phyloP scores from a whole-genome alignment of 805 yeast genomes.

The Yamadazyma scolyti region DNA sequence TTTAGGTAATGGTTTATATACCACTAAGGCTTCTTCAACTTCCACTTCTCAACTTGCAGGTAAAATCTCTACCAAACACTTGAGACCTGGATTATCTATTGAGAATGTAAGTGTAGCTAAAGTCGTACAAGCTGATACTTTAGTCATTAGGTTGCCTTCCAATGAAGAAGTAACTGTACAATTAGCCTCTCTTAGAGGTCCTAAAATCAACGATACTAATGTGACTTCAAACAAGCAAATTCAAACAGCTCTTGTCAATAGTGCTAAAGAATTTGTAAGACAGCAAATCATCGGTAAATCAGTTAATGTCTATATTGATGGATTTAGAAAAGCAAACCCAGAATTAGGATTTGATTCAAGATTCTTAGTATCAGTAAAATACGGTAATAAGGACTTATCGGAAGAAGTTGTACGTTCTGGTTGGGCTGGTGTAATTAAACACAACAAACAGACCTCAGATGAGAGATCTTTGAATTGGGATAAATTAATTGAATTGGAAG shows the following conservation, averaged over 20 bases:
- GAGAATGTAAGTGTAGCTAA: constrained; percentile 53
- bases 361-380: constrained; percentile 56
- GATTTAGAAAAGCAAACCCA: constrained; percentile 53
- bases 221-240: constrained; percentile 29
- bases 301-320: constrained; percentile 60
- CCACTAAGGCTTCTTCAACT: constrained; percentile 22
- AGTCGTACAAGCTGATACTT: constrained; percentile 67
- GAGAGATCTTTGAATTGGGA: constrained; percentile 80
- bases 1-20: constrained; percentile 50
- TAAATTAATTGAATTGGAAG: constrained; percentile 64
- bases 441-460: constrained; percentile 63
- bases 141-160: constrained; percentile 47
- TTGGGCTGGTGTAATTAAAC: constrained; percentile 72
- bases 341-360: constrained; percentile 62
- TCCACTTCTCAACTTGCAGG: constrained; percentile 14
- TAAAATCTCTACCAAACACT: constrained; percentile 13
- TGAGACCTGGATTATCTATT: constrained; percentile 46
- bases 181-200: constrained; percentile 72
- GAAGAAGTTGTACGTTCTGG: constrained; percentile 61
- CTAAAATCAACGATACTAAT: constrained; percentile 58
- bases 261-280: constrained; percentile 75
- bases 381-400: constrained; percentile 58
- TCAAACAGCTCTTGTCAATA: constrained; percentile 52
- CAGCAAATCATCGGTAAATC: constrained; percentile 66
- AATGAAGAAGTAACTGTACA: constrained; percentile 63